These are phyloP conservation scores for Fusarium zealandicum DNA, from an alignment of 2,329 filamentous ascomycete species.

Conservation along the genomic window DNA sequence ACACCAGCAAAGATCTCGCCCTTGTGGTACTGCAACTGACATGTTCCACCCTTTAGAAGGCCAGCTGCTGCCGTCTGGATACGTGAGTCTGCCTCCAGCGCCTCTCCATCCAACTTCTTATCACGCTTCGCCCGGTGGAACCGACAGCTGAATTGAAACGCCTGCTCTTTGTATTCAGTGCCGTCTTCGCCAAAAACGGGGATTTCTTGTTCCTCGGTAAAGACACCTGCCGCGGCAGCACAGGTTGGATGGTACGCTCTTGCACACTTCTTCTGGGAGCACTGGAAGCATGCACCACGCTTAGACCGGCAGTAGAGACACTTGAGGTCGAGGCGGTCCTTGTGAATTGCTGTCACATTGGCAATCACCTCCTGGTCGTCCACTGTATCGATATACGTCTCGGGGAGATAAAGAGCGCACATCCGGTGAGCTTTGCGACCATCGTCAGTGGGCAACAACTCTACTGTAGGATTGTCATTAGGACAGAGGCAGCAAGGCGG, in stretches of 20 bases:
- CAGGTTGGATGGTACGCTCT: constrained; percentile 95
- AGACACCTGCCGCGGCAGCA: constrained; percentile 88
- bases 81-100: constrained; percentile 73
- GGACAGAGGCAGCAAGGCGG: constrained; percentile 92
- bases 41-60: constrained; percentile 75
- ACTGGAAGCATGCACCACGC: constrained; percentile 96
- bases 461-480: constrained; percentile 82
- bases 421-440: constrained; percentile 86
- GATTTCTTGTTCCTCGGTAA: constrained; percentile 86
- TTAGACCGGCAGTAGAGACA: constrained; percentile 95
- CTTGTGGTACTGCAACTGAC: constrained; percentile 84
- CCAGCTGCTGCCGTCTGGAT: constrained; percentile 72
- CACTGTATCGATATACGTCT: constrained; percentile 82
- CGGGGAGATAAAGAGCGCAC: constrained; percentile 89
- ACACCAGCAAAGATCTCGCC: constrained; percentile 91
- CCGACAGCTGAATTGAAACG: constrained; percentile 91
- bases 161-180: constrained; percentile 89
- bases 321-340: constrained; percentile 87
- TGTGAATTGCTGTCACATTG: constrained; percentile 82
- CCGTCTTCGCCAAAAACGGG: constrained; percentile 90
- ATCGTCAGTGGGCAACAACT: constrained; percentile 86
- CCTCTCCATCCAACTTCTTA: constrained; percentile 73
- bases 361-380: constrained; percentile 77
- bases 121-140: constrained; percentile 91
- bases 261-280: constrained; percentile 91